These are phyloP conservation scores for Kurtzmaniella quercitrusa DNA, from an alignment of 1,139 yeast species.

Conservation along the genomic window DNA sequence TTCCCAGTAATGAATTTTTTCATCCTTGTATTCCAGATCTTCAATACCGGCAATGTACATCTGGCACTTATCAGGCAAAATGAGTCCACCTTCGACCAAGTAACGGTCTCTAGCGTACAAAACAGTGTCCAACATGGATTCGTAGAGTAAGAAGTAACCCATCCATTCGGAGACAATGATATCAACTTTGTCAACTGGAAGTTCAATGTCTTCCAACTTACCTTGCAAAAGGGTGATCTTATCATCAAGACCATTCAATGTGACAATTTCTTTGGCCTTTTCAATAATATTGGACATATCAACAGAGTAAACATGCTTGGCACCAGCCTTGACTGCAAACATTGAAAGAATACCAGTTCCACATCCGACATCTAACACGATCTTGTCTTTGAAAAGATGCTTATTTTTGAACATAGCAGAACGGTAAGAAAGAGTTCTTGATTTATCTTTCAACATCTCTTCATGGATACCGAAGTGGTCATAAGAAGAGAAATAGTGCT, in stretches of 20 bases:
- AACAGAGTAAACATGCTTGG: conserved; percentile 93
- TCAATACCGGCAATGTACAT: conserved; percentile 92
- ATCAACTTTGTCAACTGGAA: conserved; percentile 81
- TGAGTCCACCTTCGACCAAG: conserved; percentile 80
- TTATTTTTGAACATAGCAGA: conserved; percentile 91
- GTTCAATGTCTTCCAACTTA: conserved; percentile 85
- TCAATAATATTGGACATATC: conserved; percentile 97
- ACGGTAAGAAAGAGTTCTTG: conserved; percentile 88
- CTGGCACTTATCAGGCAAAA: conserved; percentile 92
- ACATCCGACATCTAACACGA: conserved; percentile 98
- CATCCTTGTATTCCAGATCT: conserved; percentile 90
- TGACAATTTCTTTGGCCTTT: conserved; percentile 85
- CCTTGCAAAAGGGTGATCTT: conserved; percentile 89
- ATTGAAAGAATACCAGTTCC: conserved; percentile 96
- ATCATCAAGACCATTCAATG: conserved; percentile 79
- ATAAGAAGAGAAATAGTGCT: conserved; percentile 91
- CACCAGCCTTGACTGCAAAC: conserved; percentile 99
- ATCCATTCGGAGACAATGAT: conserved; percentile 98
- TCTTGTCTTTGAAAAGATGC: conserved; percentile 83
- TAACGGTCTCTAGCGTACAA: conserved; percentile 90
- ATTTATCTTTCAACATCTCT: conserved; percentile 95
- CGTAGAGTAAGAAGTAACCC: conserved; percentile 96
- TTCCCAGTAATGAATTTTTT: conserved; percentile 93
- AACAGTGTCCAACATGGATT: conserved; percentile 97
- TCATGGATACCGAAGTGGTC: conserved; percentile 98